Percentiles rank a stretch among this genome's conserved stretches.
Evolutionary conservation across 1,284 basidiomycete species (phyloP).

Genomic region (Vanrija humicola): DNA sequence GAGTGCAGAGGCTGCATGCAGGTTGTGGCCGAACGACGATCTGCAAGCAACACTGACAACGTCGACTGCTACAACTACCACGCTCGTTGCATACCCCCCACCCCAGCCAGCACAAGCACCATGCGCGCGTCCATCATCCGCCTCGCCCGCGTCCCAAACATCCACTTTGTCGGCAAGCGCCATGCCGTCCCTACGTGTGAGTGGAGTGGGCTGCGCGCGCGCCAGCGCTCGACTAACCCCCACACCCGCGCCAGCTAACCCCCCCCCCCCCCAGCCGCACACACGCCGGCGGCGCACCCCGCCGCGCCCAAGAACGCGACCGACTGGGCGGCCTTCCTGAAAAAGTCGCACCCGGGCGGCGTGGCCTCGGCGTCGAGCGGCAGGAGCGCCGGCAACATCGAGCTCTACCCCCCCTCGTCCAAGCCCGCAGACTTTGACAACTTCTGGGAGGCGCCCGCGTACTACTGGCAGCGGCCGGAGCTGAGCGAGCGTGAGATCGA

Average conservation of each 20-base stretch:
- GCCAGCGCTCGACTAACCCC: neutral
- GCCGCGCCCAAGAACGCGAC: conserved; percentile 67
- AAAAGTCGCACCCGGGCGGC: conserved; percentile 46
- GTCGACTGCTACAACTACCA: neutral
- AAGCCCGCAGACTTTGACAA: conserved; percentile 56
- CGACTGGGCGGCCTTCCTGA: conserved; percentile 61
- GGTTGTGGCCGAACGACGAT: too few species aligned
- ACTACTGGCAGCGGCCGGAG: conserved; percentile 62
- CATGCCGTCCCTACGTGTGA: conserved; percentile 54
- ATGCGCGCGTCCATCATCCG: conserved; percentile 33
- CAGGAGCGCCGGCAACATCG: conserved; percentile 5
- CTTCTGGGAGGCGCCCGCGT: conserved; percentile 74
- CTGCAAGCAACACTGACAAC: neutral
- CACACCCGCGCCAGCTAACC: conserved; percentile 8
- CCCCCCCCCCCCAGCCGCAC: conserved; percentile 52
- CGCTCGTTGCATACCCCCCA: neutral
- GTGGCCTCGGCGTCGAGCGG: conserved; percentile 25
- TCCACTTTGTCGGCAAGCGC: conserved; percentile 72
- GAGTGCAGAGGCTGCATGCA: too few species aligned
- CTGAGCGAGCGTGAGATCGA: conserved; percentile 71
- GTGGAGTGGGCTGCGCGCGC: conserved; percentile 20
- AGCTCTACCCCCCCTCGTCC: conserved; percentile 24
- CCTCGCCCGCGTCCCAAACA: conserved; percentile 47
- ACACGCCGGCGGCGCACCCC: conserved; percentile 67
- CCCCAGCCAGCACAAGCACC: conserved; percentile 2